A percentile compares a stretch with the other conserved stretches of the same genome.
These are phyloP conservation scores for Diddensiella transvaalensis DNA, from an alignment of 805 yeast genomes.

Conservation along the genomic window DNA sequence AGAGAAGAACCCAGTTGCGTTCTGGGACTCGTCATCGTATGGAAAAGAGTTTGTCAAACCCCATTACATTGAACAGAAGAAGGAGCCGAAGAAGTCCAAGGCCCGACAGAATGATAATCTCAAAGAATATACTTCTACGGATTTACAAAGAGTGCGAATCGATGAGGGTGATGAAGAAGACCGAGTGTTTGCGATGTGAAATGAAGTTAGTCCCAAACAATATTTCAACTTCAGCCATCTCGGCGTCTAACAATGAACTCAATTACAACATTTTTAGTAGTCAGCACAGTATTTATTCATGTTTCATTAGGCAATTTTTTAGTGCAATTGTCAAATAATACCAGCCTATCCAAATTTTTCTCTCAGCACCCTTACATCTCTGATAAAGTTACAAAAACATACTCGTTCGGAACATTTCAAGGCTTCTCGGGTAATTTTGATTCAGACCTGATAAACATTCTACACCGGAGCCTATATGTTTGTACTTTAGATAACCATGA, in stretches of 20 bases:
- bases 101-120: neutral
- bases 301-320: constrained; percentile 17
- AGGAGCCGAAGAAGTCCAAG: constrained; percentile 1
- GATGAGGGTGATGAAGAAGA: constrained; percentile 5
- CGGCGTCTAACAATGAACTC: too few species aligned
- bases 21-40: constrained; percentile 20
- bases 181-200: constrained; percentile 7
- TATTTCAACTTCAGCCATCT: neutral
- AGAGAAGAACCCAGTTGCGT: constrained; percentile 11
- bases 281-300: neutral
- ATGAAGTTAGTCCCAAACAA: neutral
- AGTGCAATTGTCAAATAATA: constrained; percentile 26
- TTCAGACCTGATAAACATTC: constrained; percentile 44
- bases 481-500: too few species aligned
- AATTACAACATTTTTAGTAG: too few species aligned
- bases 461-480: constrained; percentile 26
- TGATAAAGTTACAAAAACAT: constrained; percentile 45
- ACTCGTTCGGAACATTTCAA: constrained; percentile 65
- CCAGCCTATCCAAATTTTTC: constrained; percentile 24
- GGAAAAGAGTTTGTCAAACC: constrained; percentile 23
- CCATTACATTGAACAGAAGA: constrained; percentile 3
- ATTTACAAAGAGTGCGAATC: neutral
- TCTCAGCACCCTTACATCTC: constrained; percentile 43
- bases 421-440: constrained; percentile 64
- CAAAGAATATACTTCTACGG: neutral